Evolutionary conservation across 345 rosid species (phyloP).

Genomic region (Anacardium occidentale): DNA sequence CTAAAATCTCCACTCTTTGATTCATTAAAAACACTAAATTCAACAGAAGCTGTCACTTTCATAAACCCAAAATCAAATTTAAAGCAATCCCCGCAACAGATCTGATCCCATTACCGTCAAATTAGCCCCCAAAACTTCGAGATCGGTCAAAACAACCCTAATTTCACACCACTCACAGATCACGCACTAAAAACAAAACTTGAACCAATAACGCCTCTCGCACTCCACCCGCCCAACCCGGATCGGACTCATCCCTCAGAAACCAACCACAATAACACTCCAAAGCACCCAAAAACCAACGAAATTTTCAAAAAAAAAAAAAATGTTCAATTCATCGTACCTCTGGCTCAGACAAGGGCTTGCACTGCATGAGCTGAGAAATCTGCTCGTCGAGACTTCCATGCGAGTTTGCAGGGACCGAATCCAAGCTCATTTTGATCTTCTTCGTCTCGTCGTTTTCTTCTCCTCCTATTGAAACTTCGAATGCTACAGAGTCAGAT

Average conservation of each 20-base stretch:
- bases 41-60: neutral
- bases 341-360: conserved; percentile 56
- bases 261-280: neutral
- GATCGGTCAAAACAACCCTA: conserved; percentile 5
- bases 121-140: neutral
- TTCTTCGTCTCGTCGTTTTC: conserved; percentile 7
- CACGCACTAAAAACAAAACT: neutral
- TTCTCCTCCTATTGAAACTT: neutral
- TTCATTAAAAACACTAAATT: neutral
- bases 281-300: neutral
- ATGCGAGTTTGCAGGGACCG: conserved; percentile 40
- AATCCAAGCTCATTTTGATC: conserved; percentile 42
- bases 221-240: neutral
- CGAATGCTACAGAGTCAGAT: conserved; percentile 23
- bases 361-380: conserved; percentile 62
- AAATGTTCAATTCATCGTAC: conserved; percentile 13
- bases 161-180: conserved; percentile 1
- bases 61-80: neutral
- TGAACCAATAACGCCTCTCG: neutral
- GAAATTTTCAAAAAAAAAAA: neutral
- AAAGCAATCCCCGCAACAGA: conserved; percentile 20
- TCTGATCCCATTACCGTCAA: conserved; percentile 21
- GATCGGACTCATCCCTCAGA: conserved; percentile 6
- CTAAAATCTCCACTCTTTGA: neutral
- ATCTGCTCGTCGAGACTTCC: conserved; percentile 60